Percentiles rank a stretch among this genome's conserved stretches.
Conservation (phyloP, 495 filamentous ascomycete species). For the Tuber borchii region DNA sequence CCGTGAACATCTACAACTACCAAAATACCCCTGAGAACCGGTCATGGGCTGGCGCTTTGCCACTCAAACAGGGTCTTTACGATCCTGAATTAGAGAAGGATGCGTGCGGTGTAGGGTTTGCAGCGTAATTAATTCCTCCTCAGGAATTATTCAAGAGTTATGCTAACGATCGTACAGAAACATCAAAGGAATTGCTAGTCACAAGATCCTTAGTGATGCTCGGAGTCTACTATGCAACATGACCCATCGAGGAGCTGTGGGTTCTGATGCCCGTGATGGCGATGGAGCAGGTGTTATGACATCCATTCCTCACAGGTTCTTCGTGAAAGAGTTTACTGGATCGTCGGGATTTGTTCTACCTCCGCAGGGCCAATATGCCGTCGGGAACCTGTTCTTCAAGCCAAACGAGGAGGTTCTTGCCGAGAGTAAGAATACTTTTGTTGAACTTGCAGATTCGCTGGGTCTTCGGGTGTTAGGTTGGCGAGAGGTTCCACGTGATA, state of each 20-base stretch:
- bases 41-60: slow-evolving; percentile 93
- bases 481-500: slow-evolving; percentile 92
- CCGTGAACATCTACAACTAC: slow-evolving; percentile 69
- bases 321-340: slow-evolving; percentile 93
- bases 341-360: slow-evolving; percentile 82
- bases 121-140: slow-evolving; percentile 58
- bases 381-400: slow-evolving; percentile 98
- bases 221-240: slow-evolving; percentile 97
- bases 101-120: slow-evolving; percentile 98
- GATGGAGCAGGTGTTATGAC: slow-evolving; percentile 99
- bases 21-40: slow-evolving; percentile 72
- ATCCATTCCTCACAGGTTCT: slow-evolving; percentile 97
- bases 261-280: slow-evolving; percentile 93
- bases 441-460: slow-evolving; percentile 80
- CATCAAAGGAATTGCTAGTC: slow-evolving; percentile 94
- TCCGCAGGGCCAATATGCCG: slow-evolving; percentile 87
- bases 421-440: slow-evolving; percentile 80
- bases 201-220: slow-evolving; percentile 99
- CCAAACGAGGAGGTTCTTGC: slow-evolving; percentile 80
- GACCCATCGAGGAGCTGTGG: slow-evolving; percentile 98
- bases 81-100: slow-evolving; percentile 96
- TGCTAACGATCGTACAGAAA: slow-evolving; percentile 53
- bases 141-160: neutral
- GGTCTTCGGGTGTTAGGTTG: slow-evolving; percentile 90
- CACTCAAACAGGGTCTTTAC: slow-evolving; percentile 96